Evolutionary conservation across 148 eudicot genomes (phyloP), one percentile per base, ranked within the genome.

Genomic region (Fagopyrum homotropicum): DNA sequence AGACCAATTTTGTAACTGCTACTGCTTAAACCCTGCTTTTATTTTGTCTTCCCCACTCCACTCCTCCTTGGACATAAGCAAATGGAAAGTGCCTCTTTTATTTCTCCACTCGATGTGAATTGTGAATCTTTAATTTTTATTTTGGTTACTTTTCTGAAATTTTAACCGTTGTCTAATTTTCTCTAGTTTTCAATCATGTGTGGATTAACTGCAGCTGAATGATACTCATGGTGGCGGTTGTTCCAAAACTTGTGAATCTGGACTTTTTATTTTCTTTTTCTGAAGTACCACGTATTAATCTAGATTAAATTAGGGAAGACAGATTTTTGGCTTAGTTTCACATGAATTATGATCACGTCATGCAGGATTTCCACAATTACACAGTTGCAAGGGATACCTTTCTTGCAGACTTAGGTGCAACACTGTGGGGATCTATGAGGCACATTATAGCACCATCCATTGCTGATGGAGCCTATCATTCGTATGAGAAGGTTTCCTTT

Each of bases 331-430:
- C 71, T 14, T 35, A 66, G 45, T 66, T 66, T 66, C 47, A 66
- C 9, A 43, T 66, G 45, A 63, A 66, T 66, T 19, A 40, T 49
- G 12, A 9, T 49, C 9, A 66, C 71, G 43, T 26, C 55, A 64
- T 87, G 89, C 96, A 94, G 98, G 90, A 84, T 26, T 83, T 77
- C 81, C 87, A 86, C 61, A 91, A 88, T 80, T 94, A 94, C 81
- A 94, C 96, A 10, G 97, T 94, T 75, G 98, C 98, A 69, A 95
- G 98, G 35, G 98, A 94, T 84, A 78, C 89, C 49, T 94, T 94
- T 83, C 89, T 94, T 77, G 86, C 97, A 75, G 93, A 94, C 80
- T 83, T 91, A 72, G 98, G 98, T 81, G 96, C 97, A 83, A 84
- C 86, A 26, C 84, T 94, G 72, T 91, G 98, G 97, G 98, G 96